A percentile compares a stretch with the other conserved stretches of the same genome.
These are phyloP conservation scores for Cercospora canescens DNA, from an alignment of 2,329 filamentous ascomycete genomes.

Conservation along the genomic window DNA sequence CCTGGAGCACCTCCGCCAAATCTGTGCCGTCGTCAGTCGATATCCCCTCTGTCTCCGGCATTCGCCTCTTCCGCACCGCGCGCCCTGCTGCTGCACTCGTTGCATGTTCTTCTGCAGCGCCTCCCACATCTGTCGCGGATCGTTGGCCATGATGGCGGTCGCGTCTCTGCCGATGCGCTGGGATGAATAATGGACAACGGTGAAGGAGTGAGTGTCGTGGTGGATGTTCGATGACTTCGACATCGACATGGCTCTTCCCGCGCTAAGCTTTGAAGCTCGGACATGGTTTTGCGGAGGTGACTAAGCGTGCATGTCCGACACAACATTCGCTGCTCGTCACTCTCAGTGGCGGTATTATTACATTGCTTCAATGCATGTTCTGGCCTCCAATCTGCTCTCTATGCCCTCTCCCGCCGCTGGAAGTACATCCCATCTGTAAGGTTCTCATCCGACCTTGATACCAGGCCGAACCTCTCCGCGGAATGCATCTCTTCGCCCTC, in stretches of 20 bases:
- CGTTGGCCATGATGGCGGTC: conserved; percentile 38
- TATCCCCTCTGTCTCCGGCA: not conserved
- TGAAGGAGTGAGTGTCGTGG: not conserved
- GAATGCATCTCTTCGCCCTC: not conserved
- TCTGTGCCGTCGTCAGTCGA: conserved; percentile 27
- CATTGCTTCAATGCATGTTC: not conserved
- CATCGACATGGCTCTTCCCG: conserved; percentile 2
- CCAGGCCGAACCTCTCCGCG: not conserved
- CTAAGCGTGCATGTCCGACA: not conserved
- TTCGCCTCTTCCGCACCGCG: conserved; percentile 32
- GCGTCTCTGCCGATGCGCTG: not conserved
- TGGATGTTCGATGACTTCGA: not conserved
- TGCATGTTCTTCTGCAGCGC: conserved; percentile 63
- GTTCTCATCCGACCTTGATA: not conserved
- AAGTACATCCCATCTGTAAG: not conserved
- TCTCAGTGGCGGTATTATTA: not conserved
- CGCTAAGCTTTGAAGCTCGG: conserved; percentile 3
- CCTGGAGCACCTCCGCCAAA: conserved; percentile 54
- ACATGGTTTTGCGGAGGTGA: not conserved
- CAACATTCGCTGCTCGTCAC: not conserved
- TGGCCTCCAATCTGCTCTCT: not conserved
- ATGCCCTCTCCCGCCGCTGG: not conserved
- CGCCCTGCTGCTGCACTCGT: conserved; percentile 49
- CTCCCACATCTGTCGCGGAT: conserved; percentile 67
- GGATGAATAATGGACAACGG: not conserved